phyloP scores from a whole-genome alignment of 1,284 basidiomycete species.

The Sporisorium iseilematis-ciliati region DNA sequence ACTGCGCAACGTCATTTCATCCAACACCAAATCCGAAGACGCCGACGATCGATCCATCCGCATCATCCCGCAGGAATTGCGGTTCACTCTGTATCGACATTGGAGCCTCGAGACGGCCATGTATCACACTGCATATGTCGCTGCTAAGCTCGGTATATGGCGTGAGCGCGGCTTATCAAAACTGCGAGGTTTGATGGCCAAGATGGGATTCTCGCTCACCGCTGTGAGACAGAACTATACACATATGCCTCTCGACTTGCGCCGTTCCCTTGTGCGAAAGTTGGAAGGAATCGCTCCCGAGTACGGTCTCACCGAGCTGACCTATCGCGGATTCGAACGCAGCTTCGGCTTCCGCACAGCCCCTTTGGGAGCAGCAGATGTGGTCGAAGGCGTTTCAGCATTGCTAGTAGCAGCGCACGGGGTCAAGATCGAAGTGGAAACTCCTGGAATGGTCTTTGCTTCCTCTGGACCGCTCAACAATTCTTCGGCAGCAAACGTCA shows the following conservation, averaged over 20 bases:
- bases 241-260: constrained; percentile 97
- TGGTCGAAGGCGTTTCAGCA: constrained; percentile 88
- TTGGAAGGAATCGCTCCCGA: constrained; percentile 92
- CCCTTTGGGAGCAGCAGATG: constrained; percentile 90
- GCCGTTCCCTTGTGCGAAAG: constrained; percentile 82
- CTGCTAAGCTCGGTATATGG: constrained; percentile 94
- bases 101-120: constrained; percentile 98
- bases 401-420: constrained; percentile 92
- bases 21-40: constrained; percentile 40
- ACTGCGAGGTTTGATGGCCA: constrained; percentile 90
- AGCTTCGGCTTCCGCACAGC: constrained; percentile 88
- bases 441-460: constrained; percentile 58
- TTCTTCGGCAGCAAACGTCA: constrained; percentile 28
- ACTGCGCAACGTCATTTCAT: constrained; percentile 13
- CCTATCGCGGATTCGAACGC: constrained; percentile 91
- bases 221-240: constrained; percentile 93
- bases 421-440: constrained; percentile 83
- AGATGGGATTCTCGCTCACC: constrained; percentile 96
- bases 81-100: constrained; percentile 95
- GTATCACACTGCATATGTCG: constrained; percentile 96
- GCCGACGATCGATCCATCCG: constrained; percentile 65
- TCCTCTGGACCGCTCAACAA: constrained; percentile 25
- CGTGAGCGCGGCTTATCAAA: constrained; percentile 90
- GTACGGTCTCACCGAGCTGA: constrained; percentile 93
- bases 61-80: constrained; percentile 57